Evolutionary conservation across 495 filamentous ascomycete genomes (phyloP).

Genomic region (Aspergillus cristatus): DNA sequence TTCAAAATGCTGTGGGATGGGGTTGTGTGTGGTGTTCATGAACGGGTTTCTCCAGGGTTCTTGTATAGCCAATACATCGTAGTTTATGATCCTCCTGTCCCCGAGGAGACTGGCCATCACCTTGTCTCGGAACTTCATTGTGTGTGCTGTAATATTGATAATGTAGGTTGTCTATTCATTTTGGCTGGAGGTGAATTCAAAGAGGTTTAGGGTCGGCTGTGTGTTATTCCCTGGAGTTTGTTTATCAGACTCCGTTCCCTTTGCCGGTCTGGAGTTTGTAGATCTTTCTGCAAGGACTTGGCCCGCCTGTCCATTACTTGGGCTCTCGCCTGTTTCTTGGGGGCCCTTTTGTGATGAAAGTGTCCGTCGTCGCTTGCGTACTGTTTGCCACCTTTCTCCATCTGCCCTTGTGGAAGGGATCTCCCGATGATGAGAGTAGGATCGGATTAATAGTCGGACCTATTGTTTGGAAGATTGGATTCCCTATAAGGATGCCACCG

Average conservation of each 20-base stretch:
- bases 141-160: conserved; percentile 3
- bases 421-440: no score
- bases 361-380: conserved; percentile 2
- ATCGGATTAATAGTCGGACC: no score
- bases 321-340: no score
- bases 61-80: conserved; percentile 2
- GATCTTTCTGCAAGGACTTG: conserved; percentile 3
- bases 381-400: conserved; percentile 2
- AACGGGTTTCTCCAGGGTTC: conserved; percentile 5
- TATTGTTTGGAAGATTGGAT: no score
- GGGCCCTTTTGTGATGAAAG: background rate
- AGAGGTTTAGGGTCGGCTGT: conserved; percentile 3
- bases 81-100: conserved; percentile 3
- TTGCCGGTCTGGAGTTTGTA: conserved; percentile 1
- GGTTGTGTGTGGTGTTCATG: conserved; percentile 2
- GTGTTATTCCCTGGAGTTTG: conserved; percentile 2
- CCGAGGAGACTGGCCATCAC: conserved; percentile 3
- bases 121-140: conserved; percentile 4
- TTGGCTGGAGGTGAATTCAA: conserved; percentile 1
- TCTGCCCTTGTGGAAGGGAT: background rate
- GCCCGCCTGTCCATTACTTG: background rate
- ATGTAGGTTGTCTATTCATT: conserved; percentile 1
- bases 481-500: no score
- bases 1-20: conserved; percentile 4
- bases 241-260: conserved; percentile 1